These are phyloP conservation scores for Gaertneriomyces semiglobifer DNA, from an alignment of 192 early-diverging fungal genomes.

Conservation along the genomic window DNA sequence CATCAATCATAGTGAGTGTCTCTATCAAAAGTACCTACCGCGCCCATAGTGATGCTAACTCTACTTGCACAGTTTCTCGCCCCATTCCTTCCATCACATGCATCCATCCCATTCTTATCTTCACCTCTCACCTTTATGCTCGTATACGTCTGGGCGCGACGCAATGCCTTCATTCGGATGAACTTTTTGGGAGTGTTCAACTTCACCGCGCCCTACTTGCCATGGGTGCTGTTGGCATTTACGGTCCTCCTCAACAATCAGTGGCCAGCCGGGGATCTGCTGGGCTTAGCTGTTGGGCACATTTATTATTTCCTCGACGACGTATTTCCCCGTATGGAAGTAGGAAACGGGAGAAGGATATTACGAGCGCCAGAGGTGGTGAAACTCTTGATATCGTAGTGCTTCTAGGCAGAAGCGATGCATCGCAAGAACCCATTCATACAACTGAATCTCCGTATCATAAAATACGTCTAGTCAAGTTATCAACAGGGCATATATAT, in stretches of 20 bases:
- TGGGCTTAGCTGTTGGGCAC: constrained; percentile 87
- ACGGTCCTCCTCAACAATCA: constrained; percentile 72
- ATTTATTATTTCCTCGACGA: constrained; percentile 94
- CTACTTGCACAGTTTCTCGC: constrained; percentile 24
- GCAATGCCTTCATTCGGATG: constrained; percentile 84
- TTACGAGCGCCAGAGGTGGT: constrained; percentile 17
- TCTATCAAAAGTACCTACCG: constrained; percentile 37
- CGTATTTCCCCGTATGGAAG: constrained; percentile 71
- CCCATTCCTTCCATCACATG: constrained; percentile 30
- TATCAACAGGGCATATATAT: too few species aligned
- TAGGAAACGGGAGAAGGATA: background rate
- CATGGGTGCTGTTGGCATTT: constrained; percentile 87
- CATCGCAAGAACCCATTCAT: too few species aligned
- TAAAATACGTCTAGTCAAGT: too few species aligned
- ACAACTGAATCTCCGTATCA: too few species aligned
- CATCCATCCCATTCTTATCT: constrained; percentile 73
- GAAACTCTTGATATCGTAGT: background rate
- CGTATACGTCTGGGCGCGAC: constrained; percentile 96
- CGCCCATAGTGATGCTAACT: background rate
- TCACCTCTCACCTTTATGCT: constrained; percentile 78
- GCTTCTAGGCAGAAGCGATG: too few species aligned
- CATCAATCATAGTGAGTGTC: constrained; percentile 51
- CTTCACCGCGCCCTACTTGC: constrained; percentile 86
- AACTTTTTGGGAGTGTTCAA: constrained; percentile 90
- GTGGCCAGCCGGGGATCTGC: constrained; percentile 74